Evolutionary conservation across 2,329 filamentous ascomycete species (phyloP).

Genomic region (Neoascochyta sp.): DNA sequence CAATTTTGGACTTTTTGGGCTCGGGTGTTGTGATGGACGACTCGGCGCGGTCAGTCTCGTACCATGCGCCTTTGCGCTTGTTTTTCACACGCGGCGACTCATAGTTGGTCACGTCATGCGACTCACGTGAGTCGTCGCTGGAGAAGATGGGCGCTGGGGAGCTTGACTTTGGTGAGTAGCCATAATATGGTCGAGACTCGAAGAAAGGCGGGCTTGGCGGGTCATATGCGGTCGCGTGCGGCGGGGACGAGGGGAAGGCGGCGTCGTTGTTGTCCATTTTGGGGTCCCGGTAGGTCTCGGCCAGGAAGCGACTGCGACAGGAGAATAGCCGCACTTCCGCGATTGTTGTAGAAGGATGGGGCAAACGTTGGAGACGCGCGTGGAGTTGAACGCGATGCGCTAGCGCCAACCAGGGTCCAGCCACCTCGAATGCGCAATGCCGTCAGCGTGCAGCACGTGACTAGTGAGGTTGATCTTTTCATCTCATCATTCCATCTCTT

Average conservation of each 20-base stretch:
- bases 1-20: constrained; percentile 26
- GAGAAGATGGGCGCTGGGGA: constrained; percentile 34
- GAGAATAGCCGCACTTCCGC: background rate
- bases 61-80: constrained; percentile 34
- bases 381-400: no score
- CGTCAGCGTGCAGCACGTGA: no score
- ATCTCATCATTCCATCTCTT: no score
- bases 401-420: no score
- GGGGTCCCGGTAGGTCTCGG: no score
- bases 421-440: no score
- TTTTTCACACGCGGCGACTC: constrained; percentile 32
- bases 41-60: constrained; percentile 15
- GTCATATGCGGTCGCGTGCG: constrained; percentile 17
- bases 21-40: constrained; percentile 12
- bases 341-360: no score
- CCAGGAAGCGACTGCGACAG: background rate
- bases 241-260: constrained; percentile 21
- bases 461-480: no score
- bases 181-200: constrained; percentile 10
- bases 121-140: constrained; percentile 29
- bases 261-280: constrained; percentile 22
- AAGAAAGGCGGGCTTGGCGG: constrained; percentile 27
- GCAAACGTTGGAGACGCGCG: no score
- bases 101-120: constrained; percentile 30
- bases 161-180: constrained; percentile 30